Evolutionary conservation across 169 alveolate genomes (phyloP), one percentile per base, ranked within the genome.

Genomic region (Plasmodium yoelii): DNA sequence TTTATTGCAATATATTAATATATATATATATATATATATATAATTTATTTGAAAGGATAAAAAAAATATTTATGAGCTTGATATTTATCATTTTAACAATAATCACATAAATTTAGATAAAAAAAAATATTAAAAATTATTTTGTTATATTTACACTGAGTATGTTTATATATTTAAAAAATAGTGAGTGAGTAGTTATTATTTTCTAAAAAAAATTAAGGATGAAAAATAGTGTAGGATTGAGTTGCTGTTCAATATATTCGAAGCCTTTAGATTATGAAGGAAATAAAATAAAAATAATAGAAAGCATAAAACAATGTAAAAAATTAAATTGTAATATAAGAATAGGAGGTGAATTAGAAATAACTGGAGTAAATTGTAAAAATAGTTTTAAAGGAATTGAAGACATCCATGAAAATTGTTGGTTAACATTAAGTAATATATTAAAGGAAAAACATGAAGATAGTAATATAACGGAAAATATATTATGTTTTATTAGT

Each of bases 331-430:
- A 86, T 6, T 86, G 91, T 73, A 15, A 9, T 22, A 26, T 86
- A 10, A 46, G 91, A 70, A 44, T 86, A 4, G 91, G 91, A 13
- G 91, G 91, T 8, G 91, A 59, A 22, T 46, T 86, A 72, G 91
- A 86, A 47, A 44, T 86, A 9, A 69, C 87, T 51, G 91, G 91
- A 18, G 91, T 86, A 22, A 86, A 42, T 26, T 86, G 91, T 64
- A 86, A 70, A 69, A 56, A 49, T 55, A 68, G 91, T 22, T 86
- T 86, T 63, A 86, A 70, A 69, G 91, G 71, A 44, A 72, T 86
- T 44, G 91, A 69, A 47, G 91, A 86, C 24, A 59, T 86, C 1
- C 72, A 86, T 51, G 87, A 68, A 28, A 86, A 70, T 44, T 86
- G 91, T 19, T 86, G 91, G 91, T 34, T 46, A 44, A 69, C 18